Evolutionary conservation across 352 stramenopile genomes (phyloP).

Genomic region (Phytophthora niederhauseri): DNA sequence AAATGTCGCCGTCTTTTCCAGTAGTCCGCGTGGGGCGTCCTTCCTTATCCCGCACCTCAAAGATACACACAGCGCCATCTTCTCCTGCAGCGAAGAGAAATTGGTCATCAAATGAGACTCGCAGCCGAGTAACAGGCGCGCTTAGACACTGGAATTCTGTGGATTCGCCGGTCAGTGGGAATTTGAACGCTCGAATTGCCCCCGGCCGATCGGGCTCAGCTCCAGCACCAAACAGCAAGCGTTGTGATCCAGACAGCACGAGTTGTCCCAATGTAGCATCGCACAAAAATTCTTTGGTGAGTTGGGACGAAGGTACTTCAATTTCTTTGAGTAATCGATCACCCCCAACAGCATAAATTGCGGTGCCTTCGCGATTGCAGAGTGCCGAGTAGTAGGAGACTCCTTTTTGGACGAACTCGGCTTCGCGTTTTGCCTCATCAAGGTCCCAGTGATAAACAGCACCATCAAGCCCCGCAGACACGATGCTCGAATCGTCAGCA

Average conservation of each 20-base stretch:
- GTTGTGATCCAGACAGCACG: conserved; percentile 80
- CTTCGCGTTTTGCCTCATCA: conserved; percentile 91
- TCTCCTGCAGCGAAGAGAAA: conserved; percentile 91
- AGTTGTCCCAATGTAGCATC: conserved; percentile 86
- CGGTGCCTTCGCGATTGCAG: conserved; percentile 79
- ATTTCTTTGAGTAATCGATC: conserved; percentile 94
- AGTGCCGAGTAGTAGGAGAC: conserved; percentile 90
- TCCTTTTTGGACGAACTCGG: conserved; percentile 94
- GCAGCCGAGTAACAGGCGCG: conserved; percentile 79
- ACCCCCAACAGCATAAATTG: conserved; percentile 85
- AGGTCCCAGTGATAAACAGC: conserved; percentile 95
- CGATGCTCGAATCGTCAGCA: conserved; percentile 82
- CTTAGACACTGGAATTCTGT: conserved; percentile 88
- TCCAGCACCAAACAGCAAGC: conserved; percentile 90
- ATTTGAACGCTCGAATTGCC: conserved; percentile 86
- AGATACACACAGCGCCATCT: conserved; percentile 87
- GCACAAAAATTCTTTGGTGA: conserved; percentile 84
- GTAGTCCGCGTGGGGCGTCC: conserved; percentile 60
- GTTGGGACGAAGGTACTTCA: conserved; percentile 77
- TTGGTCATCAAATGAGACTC: conserved; percentile 87
- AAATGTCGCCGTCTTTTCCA: conserved; percentile 23
- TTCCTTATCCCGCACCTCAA: conserved; percentile 91
- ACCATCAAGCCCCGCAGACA: conserved; percentile 92
- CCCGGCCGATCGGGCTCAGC: conserved; percentile 78
- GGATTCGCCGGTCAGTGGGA: conserved; percentile 91